Evolutionary conservation across 352 stramenopile genomes (phyloP).

Genomic region (Nothophytophthora sp.): DNA sequence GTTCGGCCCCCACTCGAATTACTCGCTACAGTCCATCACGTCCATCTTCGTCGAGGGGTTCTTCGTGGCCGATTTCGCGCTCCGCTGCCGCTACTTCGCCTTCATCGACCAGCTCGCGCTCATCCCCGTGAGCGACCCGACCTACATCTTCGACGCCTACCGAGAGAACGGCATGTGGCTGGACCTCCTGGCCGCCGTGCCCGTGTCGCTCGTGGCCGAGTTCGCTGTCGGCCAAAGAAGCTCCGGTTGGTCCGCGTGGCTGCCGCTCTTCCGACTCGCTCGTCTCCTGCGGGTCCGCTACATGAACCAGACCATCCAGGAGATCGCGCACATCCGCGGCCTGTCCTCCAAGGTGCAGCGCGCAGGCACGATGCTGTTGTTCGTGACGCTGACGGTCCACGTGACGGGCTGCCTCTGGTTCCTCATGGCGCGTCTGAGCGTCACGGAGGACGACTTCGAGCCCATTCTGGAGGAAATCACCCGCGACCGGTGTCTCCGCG

Average conservation of each 20-base stretch:
- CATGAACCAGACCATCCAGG: conserved; percentile 48
- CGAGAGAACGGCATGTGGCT: conserved; percentile 48
- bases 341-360: conserved; percentile 67
- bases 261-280: conserved; percentile 46
- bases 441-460: conserved; percentile 31
- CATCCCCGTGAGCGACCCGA: conserved; percentile 59
- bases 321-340: conserved; percentile 48
- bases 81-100: conserved; percentile 58
- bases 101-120: conserved; percentile 68
- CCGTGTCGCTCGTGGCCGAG: conserved; percentile 52
- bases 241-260: conserved; percentile 37
- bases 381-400: conserved; percentile 65
- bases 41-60: conserved; percentile 59
- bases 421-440: conserved; percentile 64
- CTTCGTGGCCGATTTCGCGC: conserved; percentile 53
- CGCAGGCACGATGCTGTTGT: conserved; percentile 59
- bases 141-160: conserved; percentile 73
- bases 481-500: conserved; percentile 41
- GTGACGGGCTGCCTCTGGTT: conserved; percentile 75
- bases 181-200: conserved; percentile 61
- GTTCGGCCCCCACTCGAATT: conserved; percentile 33
- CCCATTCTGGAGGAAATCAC: conserved; percentile 30
- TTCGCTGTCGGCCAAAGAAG: conserved; percentile 29
- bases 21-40: conserved; percentile 51
- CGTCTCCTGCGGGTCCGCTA: conserved; percentile 57